These are phyloP conservation scores for Phytophthora podocarpi DNA, from an alignment of 352 stramenopile genomes.

Conservation along the genomic window DNA sequence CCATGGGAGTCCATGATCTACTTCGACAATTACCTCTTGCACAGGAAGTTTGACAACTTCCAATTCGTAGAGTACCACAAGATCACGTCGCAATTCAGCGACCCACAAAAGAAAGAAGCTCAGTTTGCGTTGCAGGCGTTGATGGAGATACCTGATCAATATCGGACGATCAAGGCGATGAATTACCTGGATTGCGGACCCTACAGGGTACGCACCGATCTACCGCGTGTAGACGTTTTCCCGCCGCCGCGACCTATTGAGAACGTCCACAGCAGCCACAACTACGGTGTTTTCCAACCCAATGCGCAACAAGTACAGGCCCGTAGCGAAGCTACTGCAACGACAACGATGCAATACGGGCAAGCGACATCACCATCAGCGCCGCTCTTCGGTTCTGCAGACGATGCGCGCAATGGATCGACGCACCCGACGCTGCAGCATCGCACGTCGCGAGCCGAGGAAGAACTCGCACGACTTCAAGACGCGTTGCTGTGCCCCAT, in stretches of 20 bases:
- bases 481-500: slow-evolving; percentile 73
- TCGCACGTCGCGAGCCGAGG: slow-evolving; percentile 52
- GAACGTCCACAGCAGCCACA: slow-evolving; percentile 22
- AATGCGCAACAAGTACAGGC: slow-evolving; percentile 18
- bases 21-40: slow-evolving; percentile 78
- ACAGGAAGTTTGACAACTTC: slow-evolving; percentile 89
- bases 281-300: slow-evolving; percentile 41
- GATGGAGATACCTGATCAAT: slow-evolving; percentile 88
- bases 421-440: slow-evolving; percentile 34
- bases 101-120: slow-evolving; percentile 53
- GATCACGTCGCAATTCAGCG: slow-evolving; percentile 51
- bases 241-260: slow-evolving; percentile 46
- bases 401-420: slow-evolving; percentile 8
- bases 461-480: slow-evolving; percentile 67
- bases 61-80: slow-evolving; percentile 89
- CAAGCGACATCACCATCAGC: slow-evolving; percentile 34
- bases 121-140: slow-evolving; percentile 85
- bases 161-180: slow-evolving; percentile 77
- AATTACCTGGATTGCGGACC: slow-evolving; percentile 55
- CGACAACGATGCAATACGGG: slow-evolving; percentile 22
- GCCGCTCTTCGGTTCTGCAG: slow-evolving; percentile 24
- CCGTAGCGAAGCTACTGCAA: background rate
- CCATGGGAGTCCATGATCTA: slow-evolving; percentile 85
- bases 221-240: slow-evolving; percentile 74
- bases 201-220: slow-evolving; percentile 52